A percentile compares a stretch with the other conserved stretches of the same genome.
phyloP scores from a whole-genome alignment of 148 eudicot genomes.

The Salicornia ramosissima region DNA sequence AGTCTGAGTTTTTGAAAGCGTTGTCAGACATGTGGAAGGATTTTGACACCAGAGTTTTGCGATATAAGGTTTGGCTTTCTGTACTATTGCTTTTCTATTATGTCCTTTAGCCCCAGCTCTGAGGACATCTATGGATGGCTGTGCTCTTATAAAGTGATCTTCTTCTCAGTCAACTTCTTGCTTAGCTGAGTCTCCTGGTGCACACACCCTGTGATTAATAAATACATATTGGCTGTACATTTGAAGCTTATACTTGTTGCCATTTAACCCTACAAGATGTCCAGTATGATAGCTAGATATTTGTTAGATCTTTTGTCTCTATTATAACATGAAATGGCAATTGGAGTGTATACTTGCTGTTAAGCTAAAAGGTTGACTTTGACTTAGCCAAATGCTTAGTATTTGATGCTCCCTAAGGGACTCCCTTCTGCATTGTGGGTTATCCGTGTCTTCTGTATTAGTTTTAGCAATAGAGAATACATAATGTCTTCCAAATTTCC shows the following conservation, averaged over 20 bases:
- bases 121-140: too few relatives aligned
- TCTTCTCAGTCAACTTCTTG: background rate
- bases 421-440: background rate
- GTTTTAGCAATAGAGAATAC: too few relatives aligned
- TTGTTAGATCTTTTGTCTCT: background rate
- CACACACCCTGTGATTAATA: background rate
- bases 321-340: background rate
- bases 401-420: background rate
- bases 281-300: background rate
- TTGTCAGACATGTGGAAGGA: slow-evolving; percentile 98
- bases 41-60: slow-evolving; percentile 93
- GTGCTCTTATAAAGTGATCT: background rate
- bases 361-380: background rate
- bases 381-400: too few relatives aligned
- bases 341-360: background rate
- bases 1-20: slow-evolving; percentile 91
- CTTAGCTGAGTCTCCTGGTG: background rate
- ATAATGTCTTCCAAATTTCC: background rate
- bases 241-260: background rate
- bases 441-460: too few relatives aligned
- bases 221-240: background rate
- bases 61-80: slow-evolving; percentile 75
- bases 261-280: background rate
- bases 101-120: background rate
- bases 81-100: slow-evolving; percentile 3